Evolutionary conservation across 1,139 yeast genomes (phyloP), one percentile per base, ranked within the genome.

Genomic region (Debaryomyces robertsiae): DNA sequence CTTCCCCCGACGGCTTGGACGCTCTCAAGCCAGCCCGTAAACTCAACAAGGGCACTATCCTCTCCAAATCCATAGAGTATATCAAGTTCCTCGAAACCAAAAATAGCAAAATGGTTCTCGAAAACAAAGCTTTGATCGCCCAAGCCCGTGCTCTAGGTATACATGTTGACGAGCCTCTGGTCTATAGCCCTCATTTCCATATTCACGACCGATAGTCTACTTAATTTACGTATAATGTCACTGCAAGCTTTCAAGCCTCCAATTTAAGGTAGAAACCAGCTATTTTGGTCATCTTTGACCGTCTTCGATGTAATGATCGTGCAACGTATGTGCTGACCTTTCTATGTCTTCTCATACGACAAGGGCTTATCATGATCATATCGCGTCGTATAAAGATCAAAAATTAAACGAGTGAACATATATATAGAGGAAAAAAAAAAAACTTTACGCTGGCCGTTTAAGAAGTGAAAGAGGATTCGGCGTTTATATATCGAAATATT

Each of bases 11-110:
- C 32, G 70, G 65, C 41, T 57, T 71, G 28, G 76, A 71, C 53
- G 77, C 76, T 3, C 58, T 72, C 39, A 73, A 69, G 45, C 77
- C 77, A 1, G 77, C 77, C 6, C 55, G 67, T 33, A 72, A 72
- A 47, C 54, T 72, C 37, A 71, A 70, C 50, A 72, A 72, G 52
- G 76, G 76, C 2, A 71, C 73, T 13, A 70, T 71, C 15, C 55
- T 72, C 38, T 64, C 74, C 38, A 72, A 72, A 48, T 65, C 71
- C 13, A 66, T 72, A 17, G 77, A 72, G 49, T 72, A 72, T 48
- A 71, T 72, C 48, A 65, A 67, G 49, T 70, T 69, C 45, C 56
- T 72, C 38, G 76, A 72, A 46, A 46, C 58, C 44, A 69, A 72
- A 45, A 71, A 72, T 44, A 55, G 54, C 25, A 53, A 59, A 38